Evolutionary conservation across 306 rosid species (phyloP), one percentile per base, ranked within the genome.

Genomic region (Trifolium dubium): DNA sequence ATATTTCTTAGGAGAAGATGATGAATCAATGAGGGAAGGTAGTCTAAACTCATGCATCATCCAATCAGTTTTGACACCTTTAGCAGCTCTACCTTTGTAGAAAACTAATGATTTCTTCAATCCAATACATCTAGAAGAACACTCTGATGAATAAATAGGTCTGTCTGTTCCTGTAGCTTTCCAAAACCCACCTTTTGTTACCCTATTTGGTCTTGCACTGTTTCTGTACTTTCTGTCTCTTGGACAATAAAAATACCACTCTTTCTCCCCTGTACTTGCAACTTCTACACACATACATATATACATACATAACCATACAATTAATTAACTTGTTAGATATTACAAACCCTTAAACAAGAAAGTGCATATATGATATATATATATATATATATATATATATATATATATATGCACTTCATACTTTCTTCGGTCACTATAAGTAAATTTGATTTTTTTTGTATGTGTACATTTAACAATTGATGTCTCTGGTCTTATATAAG

Each of bases 21-120:
- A 71, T 7, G 85, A 37, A 34, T 90, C 92, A 3, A 66, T 35
- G 55, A 92, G 83, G 58, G 94, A 90, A 69, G 96, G 96, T 1
- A 89, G 50, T 8, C 98, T 87, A 70, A 89, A 92, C 96, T 92
- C 98, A 65, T 92, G 98, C 93, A 92, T 92, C 96, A 92, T 92
- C 98, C 98, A 92, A 35, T 89, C 96, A 64, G 98, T 92, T 87
- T 92, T 92, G 71, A 88, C 61, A 0, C 92, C 98, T 61, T 86
- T 89, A 46, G 93, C 91, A 37, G 98, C 98, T 84, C 98, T 85
- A 2, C 98, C 98, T 81, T 76, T 89, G 89, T 92, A 92, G 68
- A 92, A 92, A 1, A 92, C 98, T 3, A 92, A 83, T 6, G 98
- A 92, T 39, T 92, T 92, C 92, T 92, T 92, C 82, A 92, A 73